Conservation (phyloP, 441 rosid genomes). For the Rhodomyrtus psidioides region DNA sequence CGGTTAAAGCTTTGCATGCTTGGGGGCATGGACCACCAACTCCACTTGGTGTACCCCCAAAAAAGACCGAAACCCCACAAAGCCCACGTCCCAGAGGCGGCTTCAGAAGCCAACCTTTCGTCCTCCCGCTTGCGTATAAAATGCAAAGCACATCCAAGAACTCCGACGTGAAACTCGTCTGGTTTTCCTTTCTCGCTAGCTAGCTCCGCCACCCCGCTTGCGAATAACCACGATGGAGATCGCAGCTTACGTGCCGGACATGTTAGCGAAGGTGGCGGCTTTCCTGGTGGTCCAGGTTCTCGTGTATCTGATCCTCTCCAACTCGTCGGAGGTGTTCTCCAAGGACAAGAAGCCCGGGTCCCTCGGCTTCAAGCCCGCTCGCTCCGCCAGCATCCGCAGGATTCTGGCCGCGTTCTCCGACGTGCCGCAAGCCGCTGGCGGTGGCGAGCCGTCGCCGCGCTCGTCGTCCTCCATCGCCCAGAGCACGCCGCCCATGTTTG, state of each 20-base stretch:
- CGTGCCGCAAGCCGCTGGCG: neutral
- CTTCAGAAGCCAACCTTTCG: neutral
- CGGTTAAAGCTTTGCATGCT: neutral
- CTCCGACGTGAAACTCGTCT: neutral
- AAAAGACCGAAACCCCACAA: neutral
- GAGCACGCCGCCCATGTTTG: neutral
- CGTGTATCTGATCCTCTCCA: conserved; percentile 13
- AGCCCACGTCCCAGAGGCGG: neutral
- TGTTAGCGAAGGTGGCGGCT: neutral
- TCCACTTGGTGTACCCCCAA: neutral
- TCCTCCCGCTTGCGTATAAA: neutral
- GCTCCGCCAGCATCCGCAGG: conserved; percentile 6
- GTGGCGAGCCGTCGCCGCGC: neutral
- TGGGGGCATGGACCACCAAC: neutral
- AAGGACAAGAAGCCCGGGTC: conserved; percentile 7
- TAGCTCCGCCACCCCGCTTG: too few species aligned
- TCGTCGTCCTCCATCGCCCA: neutral
- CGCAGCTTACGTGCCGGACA: neutral
- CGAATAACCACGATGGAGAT: neutral
- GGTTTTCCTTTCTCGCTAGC: neutral
- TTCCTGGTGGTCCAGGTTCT: conserved; percentile 10
- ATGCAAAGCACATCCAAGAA: neutral
- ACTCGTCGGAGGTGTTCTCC: conserved; percentile 9
- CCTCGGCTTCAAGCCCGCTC: conserved; percentile 7
- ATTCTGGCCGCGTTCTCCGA: conserved; percentile 2